phyloP scores from a whole-genome alignment of 2,329 filamentous ascomycete genomes.

The Botrytis tulipae region DNA sequence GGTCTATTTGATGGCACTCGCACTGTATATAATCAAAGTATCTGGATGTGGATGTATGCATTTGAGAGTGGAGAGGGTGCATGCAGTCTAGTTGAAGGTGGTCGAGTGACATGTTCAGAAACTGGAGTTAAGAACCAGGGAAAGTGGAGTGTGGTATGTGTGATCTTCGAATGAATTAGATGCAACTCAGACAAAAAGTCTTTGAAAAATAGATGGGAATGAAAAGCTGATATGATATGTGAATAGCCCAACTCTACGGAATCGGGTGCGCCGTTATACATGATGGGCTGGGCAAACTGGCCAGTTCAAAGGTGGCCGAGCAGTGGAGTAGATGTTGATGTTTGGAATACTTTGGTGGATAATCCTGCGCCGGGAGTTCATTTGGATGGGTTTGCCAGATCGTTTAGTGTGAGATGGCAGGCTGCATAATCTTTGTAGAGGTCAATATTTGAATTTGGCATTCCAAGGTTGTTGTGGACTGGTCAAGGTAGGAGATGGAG shows the following conservation, averaged over 20 bases:
- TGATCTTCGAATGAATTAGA: not conserved
- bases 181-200: too few species aligned
- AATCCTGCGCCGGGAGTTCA: constrained; percentile 9
- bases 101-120: constrained; percentile 1
- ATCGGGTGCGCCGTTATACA: not conserved
- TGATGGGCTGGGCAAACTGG: constrained; percentile 17
- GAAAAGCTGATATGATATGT: not conserved
- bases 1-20: constrained; percentile 10
- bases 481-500: not conserved
- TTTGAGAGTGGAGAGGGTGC: not conserved
- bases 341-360: constrained; percentile 10
- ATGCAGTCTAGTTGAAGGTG: not conserved
- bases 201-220: too few species aligned
- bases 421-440: not conserved
- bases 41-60: constrained; percentile 14
- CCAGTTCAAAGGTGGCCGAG: constrained; percentile 8
- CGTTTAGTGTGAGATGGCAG: constrained; percentile 8
- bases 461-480: too few species aligned
- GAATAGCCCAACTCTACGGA: constrained; percentile 12
- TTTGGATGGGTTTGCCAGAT: constrained; percentile 6
- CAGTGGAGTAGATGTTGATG: constrained; percentile 3
- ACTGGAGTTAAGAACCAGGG: not conserved
- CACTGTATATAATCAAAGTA: not conserved
- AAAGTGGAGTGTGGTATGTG: constrained; percentile 9
- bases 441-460: not conserved